A percentile compares a stretch with the other conserved stretches of the same genome.
phyloP scores from a whole-genome alignment of 2,329 filamentous ascomycete species.

The Colletotrichum kahawae region DNA sequence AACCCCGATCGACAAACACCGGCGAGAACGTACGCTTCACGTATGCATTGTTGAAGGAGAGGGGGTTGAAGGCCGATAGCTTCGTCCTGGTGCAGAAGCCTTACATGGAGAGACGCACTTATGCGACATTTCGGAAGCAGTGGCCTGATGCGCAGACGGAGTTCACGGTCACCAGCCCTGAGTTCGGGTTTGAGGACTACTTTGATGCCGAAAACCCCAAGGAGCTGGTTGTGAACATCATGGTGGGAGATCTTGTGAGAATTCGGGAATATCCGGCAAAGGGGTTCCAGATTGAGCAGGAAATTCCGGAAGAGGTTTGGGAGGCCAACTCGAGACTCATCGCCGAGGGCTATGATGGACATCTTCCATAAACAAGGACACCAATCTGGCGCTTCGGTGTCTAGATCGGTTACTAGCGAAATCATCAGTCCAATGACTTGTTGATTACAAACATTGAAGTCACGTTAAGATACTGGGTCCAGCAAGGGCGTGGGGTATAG shows the following conservation, averaged over 20 bases:
- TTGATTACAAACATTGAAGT: not conserved
- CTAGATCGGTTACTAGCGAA: too few species aligned
- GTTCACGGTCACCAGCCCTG: constrained; percentile 47
- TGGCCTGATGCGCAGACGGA: constrained; percentile 41
- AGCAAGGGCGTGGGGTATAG: not conserved
- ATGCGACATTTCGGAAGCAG: constrained; percentile 51
- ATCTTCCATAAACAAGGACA: constrained; percentile 32
- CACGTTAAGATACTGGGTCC: not conserved
- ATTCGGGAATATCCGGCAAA: constrained; percentile 46
- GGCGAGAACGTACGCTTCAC: constrained; percentile 54
- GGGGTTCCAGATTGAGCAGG: constrained; percentile 49
- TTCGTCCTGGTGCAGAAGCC: constrained; percentile 53
- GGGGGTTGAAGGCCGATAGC: constrained; percentile 28
- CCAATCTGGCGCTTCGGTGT: too few species aligned
- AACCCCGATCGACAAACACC: constrained; percentile 47
- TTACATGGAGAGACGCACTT: constrained; percentile 53
- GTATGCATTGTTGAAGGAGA: constrained; percentile 35
- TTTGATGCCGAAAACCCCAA: constrained; percentile 44
- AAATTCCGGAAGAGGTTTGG: constrained; percentile 47
- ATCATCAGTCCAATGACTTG: not conserved
- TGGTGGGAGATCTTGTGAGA: constrained; percentile 49
- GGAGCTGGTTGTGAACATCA: constrained; percentile 47
- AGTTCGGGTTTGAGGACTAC: constrained; percentile 43
- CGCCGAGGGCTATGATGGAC: constrained; percentile 39
- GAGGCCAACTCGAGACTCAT: constrained; percentile 45